Conservation (phyloP, 2,329 filamentous ascomycete species). For the Chaetothyriales sp. region DNA sequence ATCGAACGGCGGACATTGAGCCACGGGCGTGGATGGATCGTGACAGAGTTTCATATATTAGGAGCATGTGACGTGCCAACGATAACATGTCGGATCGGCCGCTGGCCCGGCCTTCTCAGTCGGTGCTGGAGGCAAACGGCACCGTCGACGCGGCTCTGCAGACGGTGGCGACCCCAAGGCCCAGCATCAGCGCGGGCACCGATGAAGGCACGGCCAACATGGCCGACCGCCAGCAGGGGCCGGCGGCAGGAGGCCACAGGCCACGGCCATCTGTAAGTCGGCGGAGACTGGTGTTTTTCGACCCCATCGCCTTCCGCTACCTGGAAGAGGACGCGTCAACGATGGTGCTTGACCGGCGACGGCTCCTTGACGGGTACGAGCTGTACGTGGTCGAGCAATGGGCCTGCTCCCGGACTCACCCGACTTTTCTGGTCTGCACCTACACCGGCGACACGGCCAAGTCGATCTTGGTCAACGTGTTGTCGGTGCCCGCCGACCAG, state of each 20-base stretch:
- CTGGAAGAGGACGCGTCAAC: constrained; percentile 75
- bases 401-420: constrained; percentile 82
- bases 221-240: neutral
- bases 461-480: constrained; percentile 61
- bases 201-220: neutral
- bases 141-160: neutral
- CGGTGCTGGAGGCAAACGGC: neutral
- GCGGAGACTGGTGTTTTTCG: constrained; percentile 48
- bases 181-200: neutral
- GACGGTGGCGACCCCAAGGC: neutral
- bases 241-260: neutral
- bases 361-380: constrained; percentile 68
- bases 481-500: constrained; percentile 72
- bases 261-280: constrained; percentile 12
- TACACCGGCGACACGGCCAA: constrained; percentile 80
- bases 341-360: constrained; percentile 57
- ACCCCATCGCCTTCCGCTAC: constrained; percentile 56
- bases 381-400: constrained; percentile 94
- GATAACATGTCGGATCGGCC: neutral
- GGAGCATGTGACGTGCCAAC: neutral
- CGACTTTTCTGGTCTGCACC: constrained; percentile 81
- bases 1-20: neutral
- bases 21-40: neutral
- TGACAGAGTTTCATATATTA: neutral
- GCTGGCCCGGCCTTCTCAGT: neutral